A percentile compares a stretch with the other conserved stretches of the same genome.
phyloP scores from a whole-genome alignment of 202 grass and related monocot genomes.

The Cymbopogon flexuosus region DNA sequence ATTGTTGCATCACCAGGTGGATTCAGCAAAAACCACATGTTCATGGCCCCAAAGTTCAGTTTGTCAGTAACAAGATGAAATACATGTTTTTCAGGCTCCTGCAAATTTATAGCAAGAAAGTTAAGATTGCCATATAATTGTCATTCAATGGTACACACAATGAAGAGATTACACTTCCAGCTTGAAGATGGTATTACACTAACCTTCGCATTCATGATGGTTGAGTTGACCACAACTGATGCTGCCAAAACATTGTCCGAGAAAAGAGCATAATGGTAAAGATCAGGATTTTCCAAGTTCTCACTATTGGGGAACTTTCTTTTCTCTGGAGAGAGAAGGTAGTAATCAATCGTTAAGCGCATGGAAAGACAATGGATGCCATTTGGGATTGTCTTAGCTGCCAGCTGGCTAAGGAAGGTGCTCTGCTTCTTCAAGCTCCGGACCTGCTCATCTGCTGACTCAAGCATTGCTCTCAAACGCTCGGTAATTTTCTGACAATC shows the following conservation, averaged over 20 bases:
- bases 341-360: slow-evolving; percentile 58
- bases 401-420: slow-evolving; percentile 62
- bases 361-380: slow-evolving; percentile 65
- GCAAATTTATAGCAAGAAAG: slow-evolving; percentile 11
- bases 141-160: not conserved
- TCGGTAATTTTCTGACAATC: slow-evolving; percentile 43
- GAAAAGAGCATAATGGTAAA: slow-evolving; percentile 70
- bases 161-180: slow-evolving; percentile 12
- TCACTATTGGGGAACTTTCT: slow-evolving; percentile 55
- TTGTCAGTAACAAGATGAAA: slow-evolving; percentile 71
- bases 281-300: slow-evolving; percentile 58
- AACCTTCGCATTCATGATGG: slow-evolving; percentile 56
- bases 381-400: slow-evolving; percentile 63
- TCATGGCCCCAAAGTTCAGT: slow-evolving; percentile 62
- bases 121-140: not conserved
- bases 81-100: slow-evolving; percentile 73
- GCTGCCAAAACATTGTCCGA: slow-evolving; percentile 71
- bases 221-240: slow-evolving; percentile 68
- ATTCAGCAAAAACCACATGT: slow-evolving; percentile 75
- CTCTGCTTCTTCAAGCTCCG: slow-evolving; percentile 71
- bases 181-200: slow-evolving; percentile 8
- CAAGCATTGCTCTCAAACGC: slow-evolving; percentile 55
- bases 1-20: slow-evolving; percentile 57
- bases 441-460: slow-evolving; percentile 61
- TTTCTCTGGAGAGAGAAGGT: slow-evolving; percentile 59